Conservation (phyloP, 2,329 filamentous ascomycete species). For the Trichophyton mentagrophytes region DNA sequence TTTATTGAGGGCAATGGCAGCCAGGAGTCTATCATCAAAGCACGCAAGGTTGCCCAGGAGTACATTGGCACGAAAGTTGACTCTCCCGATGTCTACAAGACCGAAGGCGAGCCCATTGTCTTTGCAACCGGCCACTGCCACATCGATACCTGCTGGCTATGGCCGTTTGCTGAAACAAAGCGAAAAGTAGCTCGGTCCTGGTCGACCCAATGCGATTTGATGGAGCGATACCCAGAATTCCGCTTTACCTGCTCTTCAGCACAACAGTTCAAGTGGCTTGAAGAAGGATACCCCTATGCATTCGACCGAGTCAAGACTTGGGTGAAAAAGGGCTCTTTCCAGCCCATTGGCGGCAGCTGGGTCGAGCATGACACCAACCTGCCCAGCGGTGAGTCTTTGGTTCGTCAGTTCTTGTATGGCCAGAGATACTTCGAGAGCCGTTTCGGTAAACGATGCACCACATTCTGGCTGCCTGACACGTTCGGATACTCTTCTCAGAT, state of each 20-base stretch:
- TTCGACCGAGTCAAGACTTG: slow-evolving; percentile 86
- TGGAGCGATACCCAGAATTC: slow-evolving; percentile 90
- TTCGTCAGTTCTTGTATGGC: slow-evolving; percentile 88
- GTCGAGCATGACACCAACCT: slow-evolving; percentile 98
- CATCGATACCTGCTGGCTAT: slow-evolving; percentile 96
- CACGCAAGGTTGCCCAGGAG: slow-evolving; percentile 67
- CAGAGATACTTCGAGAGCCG: slow-evolving; percentile 89
- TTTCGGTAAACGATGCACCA: slow-evolving; percentile 76
- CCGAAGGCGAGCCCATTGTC: slow-evolving; percentile 60
- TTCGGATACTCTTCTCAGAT: slow-evolving; percentile 95
- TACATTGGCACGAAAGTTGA: slow-evolving; percentile 74
- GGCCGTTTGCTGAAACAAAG: slow-evolving; percentile 96
- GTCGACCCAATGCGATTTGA: slow-evolving; percentile 90
- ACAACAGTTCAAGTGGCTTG: slow-evolving; percentile 97
- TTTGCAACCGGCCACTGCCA: slow-evolving; percentile 92
- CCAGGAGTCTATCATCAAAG: slow-evolving; percentile 61
- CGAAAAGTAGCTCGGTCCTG: slow-evolving; percentile 91
- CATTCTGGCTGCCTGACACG: slow-evolving; percentile 96
- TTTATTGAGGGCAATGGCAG: slow-evolving; percentile 68
- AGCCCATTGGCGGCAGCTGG: slow-evolving; percentile 95
- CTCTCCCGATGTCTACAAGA: slow-evolving; percentile 71
- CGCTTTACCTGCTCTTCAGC: slow-evolving; percentile 87
- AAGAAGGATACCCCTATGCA: slow-evolving; percentile 72
- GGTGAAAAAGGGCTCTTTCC: slow-evolving; percentile 80
- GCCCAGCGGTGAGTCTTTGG: slow-evolving; percentile 86